Evolutionary conservation across 108 stramenopile species (phyloP).

Genomic region (Skeletonema menzelii): DNA sequence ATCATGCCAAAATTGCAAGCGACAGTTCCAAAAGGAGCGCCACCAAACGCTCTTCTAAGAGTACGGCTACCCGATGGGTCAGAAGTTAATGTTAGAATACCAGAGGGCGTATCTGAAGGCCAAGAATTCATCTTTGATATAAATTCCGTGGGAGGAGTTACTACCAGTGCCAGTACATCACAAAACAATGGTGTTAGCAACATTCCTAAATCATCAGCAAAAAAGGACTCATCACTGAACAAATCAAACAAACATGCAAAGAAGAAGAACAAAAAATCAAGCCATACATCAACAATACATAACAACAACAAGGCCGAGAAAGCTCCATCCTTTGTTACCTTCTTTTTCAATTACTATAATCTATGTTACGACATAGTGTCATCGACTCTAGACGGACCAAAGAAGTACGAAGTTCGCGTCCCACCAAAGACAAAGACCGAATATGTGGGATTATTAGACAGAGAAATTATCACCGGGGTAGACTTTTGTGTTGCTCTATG

Average conservation of each 20-base stretch:
- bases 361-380: constrained; percentile 12
- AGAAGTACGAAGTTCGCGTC: not conserved
- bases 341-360: constrained; percentile 25
- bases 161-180: not conserved
- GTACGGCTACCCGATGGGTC: constrained; percentile 63
- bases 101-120: constrained; percentile 49
- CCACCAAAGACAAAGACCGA: not conserved
- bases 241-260: constrained; percentile 6
- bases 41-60: constrained; percentile 44
- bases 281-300: not conserved
- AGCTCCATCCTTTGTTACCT: constrained; percentile 19
- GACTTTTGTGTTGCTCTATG: constrained; percentile 56
- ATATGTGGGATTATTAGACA: constrained; percentile 50
- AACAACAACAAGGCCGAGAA: not conserved
- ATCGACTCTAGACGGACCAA: not conserved
- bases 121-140: constrained; percentile 70
- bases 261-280: constrained; percentile 43
- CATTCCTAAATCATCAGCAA: not conserved
- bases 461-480: constrained; percentile 44
- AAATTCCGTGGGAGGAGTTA: constrained; percentile 22
- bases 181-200: not conserved
- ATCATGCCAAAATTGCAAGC: constrained; percentile 41
- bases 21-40: constrained; percentile 31
- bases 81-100: constrained; percentile 58
- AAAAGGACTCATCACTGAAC: not conserved